phyloP scores from a whole-genome alignment of 345 rosid species.

The Nasturtium officinale region DNA sequence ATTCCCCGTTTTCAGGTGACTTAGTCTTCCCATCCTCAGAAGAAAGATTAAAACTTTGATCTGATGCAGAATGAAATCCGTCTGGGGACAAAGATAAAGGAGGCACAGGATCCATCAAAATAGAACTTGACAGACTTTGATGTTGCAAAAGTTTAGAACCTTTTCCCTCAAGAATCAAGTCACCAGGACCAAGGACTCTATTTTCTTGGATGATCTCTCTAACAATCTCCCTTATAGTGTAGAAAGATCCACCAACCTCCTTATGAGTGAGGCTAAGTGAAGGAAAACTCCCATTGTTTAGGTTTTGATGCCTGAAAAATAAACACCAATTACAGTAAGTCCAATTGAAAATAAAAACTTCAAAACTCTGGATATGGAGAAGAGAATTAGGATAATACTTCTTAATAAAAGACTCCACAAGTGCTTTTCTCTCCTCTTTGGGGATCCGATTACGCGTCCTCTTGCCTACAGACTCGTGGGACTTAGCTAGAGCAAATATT shows the following conservation, averaged over 20 bases:
- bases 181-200: constrained; percentile 87
- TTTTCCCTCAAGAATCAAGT: constrained; percentile 48
- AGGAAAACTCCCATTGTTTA: constrained; percentile 75
- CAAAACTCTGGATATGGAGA: constrained; percentile 8
- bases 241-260: constrained; percentile 97
- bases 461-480: constrained; percentile 68
- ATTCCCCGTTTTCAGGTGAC: constrained; percentile 35
- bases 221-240: constrained; percentile 88
- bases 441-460: constrained; percentile 86
- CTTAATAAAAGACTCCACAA: constrained; percentile 82
- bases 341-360: neutral
- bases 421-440: constrained; percentile 85
- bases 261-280: constrained; percentile 85
- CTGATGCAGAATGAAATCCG: constrained; percentile 44
- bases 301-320: constrained; percentile 66
- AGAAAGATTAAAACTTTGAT: constrained; percentile 38
- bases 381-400: constrained; percentile 52
- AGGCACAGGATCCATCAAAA: constrained; percentile 55
- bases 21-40: constrained; percentile 35
- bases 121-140: constrained; percentile 59
- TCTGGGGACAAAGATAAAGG: constrained; percentile 43
- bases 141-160: constrained; percentile 46
- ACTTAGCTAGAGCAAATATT: constrained; percentile 77
- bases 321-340: constrained; percentile 31
- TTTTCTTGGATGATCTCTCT: constrained; percentile 97